Conservation (phyloP, 1,139 yeast species). For the Tardiomyces digboiensis region DNA sequence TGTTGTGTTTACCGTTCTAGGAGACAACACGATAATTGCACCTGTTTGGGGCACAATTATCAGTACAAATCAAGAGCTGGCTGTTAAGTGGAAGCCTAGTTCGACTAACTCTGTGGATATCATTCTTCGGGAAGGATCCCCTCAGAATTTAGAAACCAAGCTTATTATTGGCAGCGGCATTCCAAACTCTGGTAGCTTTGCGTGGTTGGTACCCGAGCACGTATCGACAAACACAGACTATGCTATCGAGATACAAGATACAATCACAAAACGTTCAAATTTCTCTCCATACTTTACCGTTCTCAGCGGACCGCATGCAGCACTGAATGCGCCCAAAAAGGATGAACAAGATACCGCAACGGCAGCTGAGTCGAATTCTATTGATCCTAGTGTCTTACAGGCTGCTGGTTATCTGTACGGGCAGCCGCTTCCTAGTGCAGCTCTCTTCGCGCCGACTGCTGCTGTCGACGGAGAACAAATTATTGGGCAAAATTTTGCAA, state of each 20-base stretch:
- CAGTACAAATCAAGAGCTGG: conserved; percentile 16
- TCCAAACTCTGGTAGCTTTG: conserved; percentile 21
- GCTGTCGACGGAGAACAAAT: too few species aligned
- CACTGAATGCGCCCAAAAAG: neutral
- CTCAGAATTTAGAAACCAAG: conserved; percentile 15
- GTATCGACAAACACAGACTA: conserved; percentile 18
- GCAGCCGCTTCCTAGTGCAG: conserved; percentile 22
- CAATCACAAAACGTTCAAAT: conserved; percentile 13
- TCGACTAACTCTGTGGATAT: conserved; percentile 21
- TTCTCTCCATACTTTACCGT: conserved; percentile 25
- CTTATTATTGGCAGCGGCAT: conserved; percentile 20
- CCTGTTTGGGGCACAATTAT: conserved; percentile 23
- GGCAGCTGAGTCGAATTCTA: conserved; percentile 39
- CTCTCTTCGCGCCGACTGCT: too few species aligned
- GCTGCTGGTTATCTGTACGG: conserved; percentile 46
- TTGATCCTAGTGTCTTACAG: conserved; percentile 52
- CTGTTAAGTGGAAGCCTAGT: conserved; percentile 22
- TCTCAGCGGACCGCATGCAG: conserved; percentile 4
- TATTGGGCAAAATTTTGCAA: too few species aligned
- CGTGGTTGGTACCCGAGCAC: conserved; percentile 20
- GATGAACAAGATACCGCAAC: neutral
- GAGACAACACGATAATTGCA: conserved; percentile 17
- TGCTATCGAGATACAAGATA: conserved; percentile 26
- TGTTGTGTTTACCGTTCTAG: too few species aligned
- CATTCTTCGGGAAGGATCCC: conserved; percentile 20